Evolutionary conservation across 768 basidiomycete genomes (phyloP).

Genomic region (Termitomyces eurrhizus): DNA sequence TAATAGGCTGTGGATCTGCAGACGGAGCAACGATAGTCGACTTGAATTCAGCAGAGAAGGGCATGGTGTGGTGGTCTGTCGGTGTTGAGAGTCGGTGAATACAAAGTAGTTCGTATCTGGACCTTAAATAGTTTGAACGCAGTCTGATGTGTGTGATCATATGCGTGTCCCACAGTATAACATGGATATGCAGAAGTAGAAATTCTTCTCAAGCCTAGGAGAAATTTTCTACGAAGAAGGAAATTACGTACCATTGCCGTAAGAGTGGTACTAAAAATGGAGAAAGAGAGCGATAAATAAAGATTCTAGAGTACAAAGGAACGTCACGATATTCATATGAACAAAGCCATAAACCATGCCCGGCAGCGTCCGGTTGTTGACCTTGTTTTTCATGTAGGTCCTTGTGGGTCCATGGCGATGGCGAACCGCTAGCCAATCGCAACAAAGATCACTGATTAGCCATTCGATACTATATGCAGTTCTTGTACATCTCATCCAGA

Average conservation of each 20-base stretch:
- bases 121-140: not conserved
- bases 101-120: not conserved
- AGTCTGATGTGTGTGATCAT: not conserved
- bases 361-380: not conserved
- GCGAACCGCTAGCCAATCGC: too few relatives aligned
- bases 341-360: not conserved
- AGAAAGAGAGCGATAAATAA: not conserved
- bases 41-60: not conserved
- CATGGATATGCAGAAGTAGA: not conserved
- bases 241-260: too few relatives aligned
- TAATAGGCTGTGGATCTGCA: not conserved
- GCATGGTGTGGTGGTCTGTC: not conserved
- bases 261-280: not conserved
- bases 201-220: too few relatives aligned
- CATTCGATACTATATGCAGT: not conserved
- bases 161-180: not conserved
- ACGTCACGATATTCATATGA: not conserved
- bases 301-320: not conserved
- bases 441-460: not conserved
- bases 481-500: too few relatives aligned
- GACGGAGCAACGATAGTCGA: not conserved
- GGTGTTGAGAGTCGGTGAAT: not conserved
- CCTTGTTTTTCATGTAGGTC: not conserved
- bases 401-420: not conserved
- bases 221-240: too few relatives aligned